Percentiles rank a stretch among this genome's conserved stretches.
Conservation (phyloP, 140 eudicot genomes). For the Oenanthe javanica region DNA sequence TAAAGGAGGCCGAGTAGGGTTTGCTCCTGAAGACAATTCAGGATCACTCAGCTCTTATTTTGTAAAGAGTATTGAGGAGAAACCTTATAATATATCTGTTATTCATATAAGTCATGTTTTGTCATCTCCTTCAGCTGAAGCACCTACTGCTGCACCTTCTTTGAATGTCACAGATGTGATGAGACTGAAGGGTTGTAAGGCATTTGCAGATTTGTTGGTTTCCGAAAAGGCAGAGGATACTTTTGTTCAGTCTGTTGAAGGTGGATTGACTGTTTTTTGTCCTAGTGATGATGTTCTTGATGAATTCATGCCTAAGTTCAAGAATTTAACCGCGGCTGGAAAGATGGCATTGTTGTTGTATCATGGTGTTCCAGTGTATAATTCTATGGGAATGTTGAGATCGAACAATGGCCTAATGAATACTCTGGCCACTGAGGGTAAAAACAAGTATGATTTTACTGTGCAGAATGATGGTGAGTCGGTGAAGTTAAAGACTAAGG, state of each 20-base stretch:
- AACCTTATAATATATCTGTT: constrained; percentile 59
- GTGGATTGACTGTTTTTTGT: constrained; percentile 68
- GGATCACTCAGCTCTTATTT: constrained; percentile 21
- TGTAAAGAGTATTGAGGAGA: constrained; percentile 48
- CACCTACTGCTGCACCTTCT: constrained; percentile 56
- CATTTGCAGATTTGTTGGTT: constrained; percentile 36
- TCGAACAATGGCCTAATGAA: constrained; percentile 53
- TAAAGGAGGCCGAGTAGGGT: constrained; percentile 58
- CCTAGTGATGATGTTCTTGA: constrained; percentile 37
- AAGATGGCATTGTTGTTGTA: constrained; percentile 39
- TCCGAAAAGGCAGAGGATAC: constrained; percentile 49
- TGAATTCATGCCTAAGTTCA: constrained; percentile 47
- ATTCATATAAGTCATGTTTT: constrained; percentile 60
- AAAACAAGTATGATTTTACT: constrained; percentile 40
- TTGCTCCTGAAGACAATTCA: constrained; percentile 44
- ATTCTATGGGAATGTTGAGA: constrained; percentile 54
- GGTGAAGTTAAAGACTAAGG: constrained; percentile 23
- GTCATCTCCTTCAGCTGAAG: constrained; percentile 64
- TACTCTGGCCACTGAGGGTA: constrained; percentile 54
- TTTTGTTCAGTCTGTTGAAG: constrained; percentile 32
- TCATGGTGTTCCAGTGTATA: constrained; percentile 50
- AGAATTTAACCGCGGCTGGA: constrained; percentile 40
- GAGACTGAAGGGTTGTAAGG: constrained; percentile 47
- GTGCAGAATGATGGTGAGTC: constrained; percentile 23
- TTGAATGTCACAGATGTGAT: constrained; percentile 38